Percentiles rank a stretch among this genome's conserved stretches.
phyloP scores from a whole-genome alignment of 2,329 filamentous ascomycete species.

The Neofusicoccum kwambonambiense region DNA sequence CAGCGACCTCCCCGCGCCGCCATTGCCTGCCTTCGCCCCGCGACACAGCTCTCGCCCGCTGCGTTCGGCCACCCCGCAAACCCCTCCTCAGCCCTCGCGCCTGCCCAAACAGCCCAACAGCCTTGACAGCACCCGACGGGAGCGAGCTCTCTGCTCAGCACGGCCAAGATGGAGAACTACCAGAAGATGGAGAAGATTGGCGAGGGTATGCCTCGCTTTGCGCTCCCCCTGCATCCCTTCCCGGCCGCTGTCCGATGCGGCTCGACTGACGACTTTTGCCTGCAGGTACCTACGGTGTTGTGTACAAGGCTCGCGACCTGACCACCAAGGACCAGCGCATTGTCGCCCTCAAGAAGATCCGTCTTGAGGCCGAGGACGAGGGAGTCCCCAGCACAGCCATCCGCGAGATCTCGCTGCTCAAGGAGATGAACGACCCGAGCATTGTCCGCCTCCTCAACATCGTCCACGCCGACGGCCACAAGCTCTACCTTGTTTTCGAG shows the following conservation, averaged over 20 bases:
- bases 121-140: background rate
- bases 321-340: conserved; percentile 74
- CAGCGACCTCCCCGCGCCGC: background rate
- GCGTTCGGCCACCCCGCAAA: background rate
- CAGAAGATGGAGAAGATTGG: conserved; percentile 96
- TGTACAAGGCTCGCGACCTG: conserved; percentile 91
- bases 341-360: conserved; percentile 92
- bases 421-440: conserved; percentile 91
- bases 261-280: conserved; percentile 17
- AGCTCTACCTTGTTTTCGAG: conserved; percentile 90
- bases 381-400: conserved; percentile 91
- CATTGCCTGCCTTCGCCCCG: background rate
- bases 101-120: background rate
- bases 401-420: conserved; percentile 88
- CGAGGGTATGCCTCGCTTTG: conserved; percentile 62
- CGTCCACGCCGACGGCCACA: conserved; percentile 90
- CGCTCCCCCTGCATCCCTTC: background rate
- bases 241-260: background rate
- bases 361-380: conserved; percentile 91
- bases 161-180: conserved; percentile 79
- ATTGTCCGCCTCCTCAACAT: conserved; percentile 89
- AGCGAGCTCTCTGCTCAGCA: background rate
- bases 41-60: background rate
- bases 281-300: conserved; percentile 86
- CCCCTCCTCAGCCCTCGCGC: conserved; percentile 6